phyloP scores from a whole-genome alignment of 108 stramenopile genomes.

The Seminavis robusta region DNA sequence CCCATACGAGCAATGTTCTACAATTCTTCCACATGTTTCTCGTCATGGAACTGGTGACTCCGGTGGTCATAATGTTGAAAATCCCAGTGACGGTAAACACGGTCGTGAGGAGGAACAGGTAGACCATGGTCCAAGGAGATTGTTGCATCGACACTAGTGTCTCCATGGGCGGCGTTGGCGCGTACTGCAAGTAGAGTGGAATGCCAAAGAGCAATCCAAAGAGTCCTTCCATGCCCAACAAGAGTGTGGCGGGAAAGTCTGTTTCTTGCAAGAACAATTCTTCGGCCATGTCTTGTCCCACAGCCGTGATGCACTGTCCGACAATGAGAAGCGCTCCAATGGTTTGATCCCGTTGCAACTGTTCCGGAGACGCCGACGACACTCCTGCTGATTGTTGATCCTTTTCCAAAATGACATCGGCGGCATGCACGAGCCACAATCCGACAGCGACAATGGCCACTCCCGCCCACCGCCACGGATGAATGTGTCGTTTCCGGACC shows the following conservation, averaged over 20 bases:
- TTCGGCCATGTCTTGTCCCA: conserved; percentile 35
- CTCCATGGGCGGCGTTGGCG: neutral
- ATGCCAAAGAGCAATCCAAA: conserved; percentile 30
- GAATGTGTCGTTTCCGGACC: conserved; percentile 23
- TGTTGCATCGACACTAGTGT: conserved; percentile 2
- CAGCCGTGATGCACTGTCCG: conserved; percentile 27
- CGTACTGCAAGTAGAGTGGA: conserved; percentile 13
- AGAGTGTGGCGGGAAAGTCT: conserved; percentile 29
- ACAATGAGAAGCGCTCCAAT: conserved; percentile 34
- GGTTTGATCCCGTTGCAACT: neutral
- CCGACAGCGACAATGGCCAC: conserved; percentile 25
- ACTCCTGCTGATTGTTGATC: conserved; percentile 3
- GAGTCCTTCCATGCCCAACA: conserved; percentile 41
- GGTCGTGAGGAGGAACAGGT: conserved; percentile 2
- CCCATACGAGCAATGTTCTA: conserved; percentile 34
- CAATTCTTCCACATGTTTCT: conserved; percentile 53
- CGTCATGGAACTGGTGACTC: conserved; percentile 45
- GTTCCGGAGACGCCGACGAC: too few species aligned
- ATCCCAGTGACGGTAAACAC: conserved; percentile 31
- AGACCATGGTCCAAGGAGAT: neutral
- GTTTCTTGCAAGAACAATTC: conserved; percentile 51
- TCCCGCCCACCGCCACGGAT: conserved; percentile 28
- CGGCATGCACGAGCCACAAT: conserved; percentile 15
- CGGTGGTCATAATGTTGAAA: conserved; percentile 39
- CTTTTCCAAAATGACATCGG: conserved; percentile 4